These are phyloP conservation scores for Aureobasidium mangrovei DNA, from an alignment of 2,329 filamentous ascomycete genomes.

Conservation along the genomic window DNA sequence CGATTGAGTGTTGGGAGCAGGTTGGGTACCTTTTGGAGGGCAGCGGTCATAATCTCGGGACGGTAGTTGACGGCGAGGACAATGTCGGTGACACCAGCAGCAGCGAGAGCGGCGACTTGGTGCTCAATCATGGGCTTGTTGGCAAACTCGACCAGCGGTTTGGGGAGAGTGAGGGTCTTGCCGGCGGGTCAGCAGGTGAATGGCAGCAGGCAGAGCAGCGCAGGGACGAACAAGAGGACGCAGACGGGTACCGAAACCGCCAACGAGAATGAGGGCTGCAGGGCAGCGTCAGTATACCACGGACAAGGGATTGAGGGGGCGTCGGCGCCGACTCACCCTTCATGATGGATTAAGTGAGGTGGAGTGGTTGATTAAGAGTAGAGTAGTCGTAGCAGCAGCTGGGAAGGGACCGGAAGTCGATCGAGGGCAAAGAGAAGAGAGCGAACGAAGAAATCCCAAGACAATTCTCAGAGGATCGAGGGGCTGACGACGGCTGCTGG, in stretches of 20 bases:
- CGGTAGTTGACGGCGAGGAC: slow-evolving; percentile 98
- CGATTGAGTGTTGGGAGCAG: slow-evolving; percentile 8
- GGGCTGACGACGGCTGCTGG: slow-evolving; percentile 8
- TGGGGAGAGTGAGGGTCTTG: slow-evolving; percentile 90
- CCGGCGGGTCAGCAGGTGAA: background rate
- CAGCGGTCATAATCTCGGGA: slow-evolving; percentile 93
- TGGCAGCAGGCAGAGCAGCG: background rate
- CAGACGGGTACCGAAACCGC: slow-evolving; percentile 96
- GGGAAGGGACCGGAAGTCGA: background rate
- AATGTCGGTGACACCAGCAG: slow-evolving; percentile 91
- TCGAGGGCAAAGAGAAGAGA: background rate
- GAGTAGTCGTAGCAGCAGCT: no score
- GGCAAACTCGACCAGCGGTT: slow-evolving; percentile 94
- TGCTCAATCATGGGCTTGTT: slow-evolving; percentile 99
- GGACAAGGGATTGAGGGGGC: background rate
- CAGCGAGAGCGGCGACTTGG: slow-evolving; percentile 90
- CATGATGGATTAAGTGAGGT: slow-evolving; percentile 7
- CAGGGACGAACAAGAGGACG: slow-evolving; percentile 67
- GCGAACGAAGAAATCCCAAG: background rate
- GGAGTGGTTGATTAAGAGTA: slow-evolving; percentile 6
- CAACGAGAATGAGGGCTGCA: slow-evolving; percentile 93
- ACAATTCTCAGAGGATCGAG: background rate
- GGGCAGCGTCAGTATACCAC: slow-evolving; percentile 17
- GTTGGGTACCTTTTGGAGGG: slow-evolving; percentile 66
- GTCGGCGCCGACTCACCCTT: slow-evolving; percentile 6